Percentiles rank a stretch among this genome's conserved stretches.
phyloP scores from a whole-genome alignment of 2,329 filamentous ascomycete species.

The Purpureocillium lavendulum region DNA sequence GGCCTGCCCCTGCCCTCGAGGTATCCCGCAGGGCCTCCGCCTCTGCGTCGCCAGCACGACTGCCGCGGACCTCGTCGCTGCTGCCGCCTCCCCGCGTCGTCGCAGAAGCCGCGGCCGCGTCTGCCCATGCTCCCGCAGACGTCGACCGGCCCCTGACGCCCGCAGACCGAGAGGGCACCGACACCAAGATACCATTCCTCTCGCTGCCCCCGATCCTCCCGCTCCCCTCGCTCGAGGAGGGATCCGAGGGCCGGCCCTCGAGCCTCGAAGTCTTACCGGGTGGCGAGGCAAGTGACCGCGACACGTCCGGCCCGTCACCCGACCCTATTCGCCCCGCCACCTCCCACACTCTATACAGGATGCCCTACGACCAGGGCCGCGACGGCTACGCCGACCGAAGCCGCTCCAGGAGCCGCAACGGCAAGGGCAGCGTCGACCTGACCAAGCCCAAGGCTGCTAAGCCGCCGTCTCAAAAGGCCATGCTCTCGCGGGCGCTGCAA shows the following conservation, averaged over 20 bases:
- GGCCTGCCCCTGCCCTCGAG: conserved; percentile 13
- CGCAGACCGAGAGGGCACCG: background rate
- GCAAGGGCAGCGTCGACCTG: conserved; percentile 22
- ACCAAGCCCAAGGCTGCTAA: conserved; percentile 22
- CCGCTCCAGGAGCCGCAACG: conserved; percentile 22
- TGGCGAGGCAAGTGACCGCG: conserved; percentile 6
- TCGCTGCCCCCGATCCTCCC: conserved; percentile 16
- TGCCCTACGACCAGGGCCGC: conserved; percentile 22
- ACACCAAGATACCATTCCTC: conserved; percentile 2
- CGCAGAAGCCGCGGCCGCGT: conserved; percentile 8
- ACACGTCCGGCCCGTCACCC: conserved; percentile 10
- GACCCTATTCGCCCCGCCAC: conserved; percentile 4
- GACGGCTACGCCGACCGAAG: conserved; percentile 19
- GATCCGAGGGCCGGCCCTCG: conserved; percentile 1
- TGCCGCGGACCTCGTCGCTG: conserved; percentile 35
- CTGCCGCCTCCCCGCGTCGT: conserved; percentile 25
- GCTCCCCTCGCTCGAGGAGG: conserved; percentile 14
- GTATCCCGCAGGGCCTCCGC: conserved; percentile 13
- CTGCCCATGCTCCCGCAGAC: conserved; percentile 1
- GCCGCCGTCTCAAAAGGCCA: conserved; percentile 76
- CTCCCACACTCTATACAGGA: conserved; percentile 10
- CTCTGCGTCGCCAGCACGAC: conserved; percentile 20
- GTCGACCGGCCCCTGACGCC: background rate
- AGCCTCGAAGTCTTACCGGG: conserved; percentile 5
- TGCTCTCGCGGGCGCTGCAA: conserved; percentile 90